phyloP scores from a whole-genome alignment of 31 red algal species.

The Odonthalia washingtoniensis region DNA sequence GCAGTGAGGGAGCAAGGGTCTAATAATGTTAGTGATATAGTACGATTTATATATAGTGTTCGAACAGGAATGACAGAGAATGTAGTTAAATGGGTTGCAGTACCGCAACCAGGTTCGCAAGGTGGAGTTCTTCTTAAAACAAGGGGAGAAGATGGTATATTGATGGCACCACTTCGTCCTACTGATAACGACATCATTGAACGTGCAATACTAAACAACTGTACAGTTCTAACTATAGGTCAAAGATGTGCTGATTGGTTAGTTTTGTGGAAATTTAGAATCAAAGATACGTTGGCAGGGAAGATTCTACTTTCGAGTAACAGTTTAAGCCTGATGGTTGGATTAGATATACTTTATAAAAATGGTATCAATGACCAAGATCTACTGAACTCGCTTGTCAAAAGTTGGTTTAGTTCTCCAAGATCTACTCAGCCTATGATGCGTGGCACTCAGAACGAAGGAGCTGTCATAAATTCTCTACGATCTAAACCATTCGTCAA shows the following conservation, averaged over 20 bases:
- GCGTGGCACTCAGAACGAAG: slow-evolving; percentile 39
- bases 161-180: not conserved
- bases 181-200: not conserved
- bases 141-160: not conserved
- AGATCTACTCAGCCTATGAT: slow-evolving; percentile 13
- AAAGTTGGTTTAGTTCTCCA: too few relatives aligned
- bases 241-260: slow-evolving; percentile 18
- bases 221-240: not conserved
- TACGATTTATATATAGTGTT: slow-evolving; percentile 4
- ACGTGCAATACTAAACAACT: not conserved
- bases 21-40: not conserved
- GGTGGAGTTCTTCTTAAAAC: not conserved
- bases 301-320: slow-evolving; percentile 2
- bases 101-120: not conserved
- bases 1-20: not conserved
- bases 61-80: not conserved
- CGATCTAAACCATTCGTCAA: not conserved
- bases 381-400: too few relatives aligned
- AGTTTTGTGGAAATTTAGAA: not conserved
- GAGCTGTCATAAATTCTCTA: not conserved
- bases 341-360: too few relatives aligned
- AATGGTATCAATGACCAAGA: too few relatives aligned
- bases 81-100: not conserved
- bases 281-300: not conserved
- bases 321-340: too few relatives aligned